Percentiles rank a stretch among this genome's conserved stretches.
phyloP scores from a whole-genome alignment of 2,329 filamentous ascomycete genomes.

The Tolypocladium nubicola region DNA sequence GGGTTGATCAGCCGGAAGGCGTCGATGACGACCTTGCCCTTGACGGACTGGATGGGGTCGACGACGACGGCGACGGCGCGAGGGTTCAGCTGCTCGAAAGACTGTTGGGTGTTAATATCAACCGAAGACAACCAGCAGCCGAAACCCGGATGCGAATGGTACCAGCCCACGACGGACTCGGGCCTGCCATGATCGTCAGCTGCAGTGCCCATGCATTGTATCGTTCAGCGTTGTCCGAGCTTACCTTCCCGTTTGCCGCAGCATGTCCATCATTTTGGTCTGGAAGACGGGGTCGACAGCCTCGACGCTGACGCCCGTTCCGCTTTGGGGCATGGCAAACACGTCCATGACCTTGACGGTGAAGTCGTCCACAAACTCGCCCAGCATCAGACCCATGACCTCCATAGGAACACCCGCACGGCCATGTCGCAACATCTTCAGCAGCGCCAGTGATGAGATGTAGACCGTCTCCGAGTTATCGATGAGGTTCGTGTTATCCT shows the following conservation, averaged over 20 bases:
- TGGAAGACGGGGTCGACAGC: conserved; percentile 98
- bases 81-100: conserved; percentile 97
- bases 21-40: conserved; percentile 98
- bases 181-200: conserved; percentile 43
- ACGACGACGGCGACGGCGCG: conserved; percentile 96
- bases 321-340: conserved; percentile 98
- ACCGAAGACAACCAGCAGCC: conserved; percentile 98
- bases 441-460: conserved; percentile 90
- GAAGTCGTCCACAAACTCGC: conserved; percentile 98
- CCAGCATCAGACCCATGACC: conserved; percentile 98
- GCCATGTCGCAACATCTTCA: conserved; percentile 98
- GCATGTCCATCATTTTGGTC: conserved; percentile 99
- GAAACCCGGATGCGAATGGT: conserved; percentile 98
- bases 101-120: conserved; percentile 99
- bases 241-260: conserved; percentile 90
- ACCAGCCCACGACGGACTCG: conserved; percentile 97
- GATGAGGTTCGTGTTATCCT: conserved; percentile 88
- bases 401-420: conserved; percentile 98
- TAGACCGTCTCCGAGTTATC: conserved; percentile 99
- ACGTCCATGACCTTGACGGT: conserved; percentile 97
- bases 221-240: conserved; percentile 14
- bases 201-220: conserved; percentile 5
- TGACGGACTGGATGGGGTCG: conserved; percentile 97
- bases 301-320: conserved; percentile 95
- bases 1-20: conserved; percentile 98